A percentile compares a stretch with the other conserved stretches of the same genome.
Conservation (phyloP, 768 basidiomycete species). For the Mycena epipterygia region DNA sequence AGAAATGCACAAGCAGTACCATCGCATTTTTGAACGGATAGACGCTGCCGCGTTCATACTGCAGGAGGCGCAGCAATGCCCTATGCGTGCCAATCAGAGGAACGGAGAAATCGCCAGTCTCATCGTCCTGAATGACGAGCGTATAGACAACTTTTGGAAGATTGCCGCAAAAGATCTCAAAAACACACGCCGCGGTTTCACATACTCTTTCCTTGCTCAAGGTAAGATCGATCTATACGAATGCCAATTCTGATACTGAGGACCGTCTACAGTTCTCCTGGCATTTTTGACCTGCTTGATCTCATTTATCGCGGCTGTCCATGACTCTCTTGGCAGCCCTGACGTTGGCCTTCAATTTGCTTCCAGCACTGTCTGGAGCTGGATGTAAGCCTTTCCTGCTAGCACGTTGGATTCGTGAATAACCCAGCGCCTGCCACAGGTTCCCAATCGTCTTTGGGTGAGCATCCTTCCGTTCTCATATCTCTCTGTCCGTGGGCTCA, state of each 20-base stretch:
- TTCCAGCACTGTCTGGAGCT: slow-evolving; percentile 34
- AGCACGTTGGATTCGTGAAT: not conserved
- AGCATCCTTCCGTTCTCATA: slow-evolving; percentile 10
- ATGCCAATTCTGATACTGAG: slow-evolving; percentile 4
- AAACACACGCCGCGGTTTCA: too few relatives aligned
- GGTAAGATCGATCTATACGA: too few relatives aligned
- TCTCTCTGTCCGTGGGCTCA: not conserved
- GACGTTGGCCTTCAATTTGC: slow-evolving; percentile 34
- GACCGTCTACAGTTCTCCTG: slow-evolving; percentile 16
- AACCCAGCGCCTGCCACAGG: not conserved
- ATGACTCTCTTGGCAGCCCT: slow-evolving; percentile 18
- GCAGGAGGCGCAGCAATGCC: slow-evolving; percentile 31
- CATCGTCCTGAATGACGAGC: slow-evolving; percentile 14
- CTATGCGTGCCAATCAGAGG: too few relatives aligned
- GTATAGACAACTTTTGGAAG: slow-evolving; percentile 25
- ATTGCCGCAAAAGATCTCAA: too few relatives aligned
- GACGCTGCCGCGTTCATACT: slow-evolving; percentile 23
- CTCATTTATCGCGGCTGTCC: too few relatives aligned
- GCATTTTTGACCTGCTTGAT: slow-evolving; percentile 30
- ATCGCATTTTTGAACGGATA: not conserved
- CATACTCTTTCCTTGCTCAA: too few relatives aligned
- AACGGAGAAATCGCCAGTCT: slow-evolving; percentile 24
- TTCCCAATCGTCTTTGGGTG: slow-evolving; percentile 35
- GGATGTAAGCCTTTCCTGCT: slow-evolving; percentile 21
- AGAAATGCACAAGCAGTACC: not conserved